Evolutionary conservation across 345 rosid genomes (phyloP), one percentile per base, ranked within the genome.

Genomic region (Psidium friedrichsthalianum): DNA sequence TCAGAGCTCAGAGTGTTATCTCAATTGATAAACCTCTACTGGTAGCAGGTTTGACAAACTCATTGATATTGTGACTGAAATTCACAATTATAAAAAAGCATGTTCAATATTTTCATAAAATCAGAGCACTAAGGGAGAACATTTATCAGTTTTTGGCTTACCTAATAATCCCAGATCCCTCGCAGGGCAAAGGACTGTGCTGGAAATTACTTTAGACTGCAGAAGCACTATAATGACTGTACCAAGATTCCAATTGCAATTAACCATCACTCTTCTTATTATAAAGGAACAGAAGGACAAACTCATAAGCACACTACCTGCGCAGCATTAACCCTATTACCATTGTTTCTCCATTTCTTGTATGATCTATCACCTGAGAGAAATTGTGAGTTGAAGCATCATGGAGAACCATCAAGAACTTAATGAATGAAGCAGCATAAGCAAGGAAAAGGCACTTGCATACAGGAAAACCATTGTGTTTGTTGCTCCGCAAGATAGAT

Each of bases 151-250:
- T 80, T 55, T 54, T 74, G 21, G 18, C 74, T 89, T 86, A 95
- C 98, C 94, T 89, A 84, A 94, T 90, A 83, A 91, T 82, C 86
- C 90, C 83, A 82, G 98, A 85, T 84, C 91, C 92, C 81, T 95
- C 96, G 58, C 89, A 90, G 58, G 98, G 97, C 86, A 95, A 89
- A 87, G 98, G 98, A 89, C 98, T 96, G 85, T 96, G 99, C 92
- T 97, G 99, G 89, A 97, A 97, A 92, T 95, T 25, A 94, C 93
- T 91, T 93, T 96, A 15, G 98, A 93, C 86, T 95, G 99, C 90
- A 97, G 99, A 88, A 97, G 98, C 81, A 96, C 99, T 89, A 97
- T n/a, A 93, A 87, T 96, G 99, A 92, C 99, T 97, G 95, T 87
- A 91, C 83, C 58, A 24, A 74, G 82, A 69, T 18, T 36, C 24